These are phyloP conservation scores for Gastrodia elata DNA, from an alignment of 106 monocot species.

Conservation along the genomic window DNA sequence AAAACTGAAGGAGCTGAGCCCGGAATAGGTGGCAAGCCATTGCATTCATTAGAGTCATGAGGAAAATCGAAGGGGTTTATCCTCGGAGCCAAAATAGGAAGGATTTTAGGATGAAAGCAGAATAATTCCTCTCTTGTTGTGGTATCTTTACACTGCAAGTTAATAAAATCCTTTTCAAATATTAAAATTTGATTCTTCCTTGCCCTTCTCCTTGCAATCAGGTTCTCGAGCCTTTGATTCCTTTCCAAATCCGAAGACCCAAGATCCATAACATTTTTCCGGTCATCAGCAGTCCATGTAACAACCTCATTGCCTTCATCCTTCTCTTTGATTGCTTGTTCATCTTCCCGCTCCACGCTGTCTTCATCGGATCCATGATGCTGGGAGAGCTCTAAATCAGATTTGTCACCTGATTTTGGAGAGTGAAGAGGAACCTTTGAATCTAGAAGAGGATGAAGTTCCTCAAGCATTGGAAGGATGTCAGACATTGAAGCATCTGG, in stretches of 20 bases:
- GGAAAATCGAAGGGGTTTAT: conserved; percentile 49
- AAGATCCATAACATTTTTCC: conserved; percentile 44
- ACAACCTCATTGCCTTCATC: conserved; percentile 24
- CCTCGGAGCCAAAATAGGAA: conserved; percentile 31
- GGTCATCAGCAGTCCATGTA: conserved; percentile 65
- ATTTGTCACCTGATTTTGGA: conserved; percentile 4
- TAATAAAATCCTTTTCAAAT: conserved; percentile 41
- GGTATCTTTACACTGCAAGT: conserved; percentile 23
- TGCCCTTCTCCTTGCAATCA: conserved; percentile 46
- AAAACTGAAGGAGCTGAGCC: conserved; percentile 46
- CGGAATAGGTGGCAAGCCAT: conserved; percentile 28
- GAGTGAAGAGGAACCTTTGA: conserved; percentile 1
- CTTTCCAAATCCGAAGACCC: conserved; percentile 48
- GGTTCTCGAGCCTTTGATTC: conserved; percentile 38
- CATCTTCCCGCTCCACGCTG: conserved; percentile 24
- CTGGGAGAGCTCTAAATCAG: conserved; percentile 8
- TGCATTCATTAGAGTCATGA: conserved; percentile 17
- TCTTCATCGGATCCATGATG: conserved; percentile 28
- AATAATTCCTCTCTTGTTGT: conserved; percentile 4
- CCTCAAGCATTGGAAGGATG: conserved; percentile 14
- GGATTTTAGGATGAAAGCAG: conserved; percentile 26
- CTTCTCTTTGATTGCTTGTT: conserved; percentile 15
- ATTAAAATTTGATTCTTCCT: conserved; percentile 27
- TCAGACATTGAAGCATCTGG: conserved; percentile 12
- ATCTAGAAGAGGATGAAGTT: conserved; percentile 11